Evolutionary conservation across 768 basidiomycete genomes (phyloP).

Genomic region (Dacryopinax spathularia): DNA sequence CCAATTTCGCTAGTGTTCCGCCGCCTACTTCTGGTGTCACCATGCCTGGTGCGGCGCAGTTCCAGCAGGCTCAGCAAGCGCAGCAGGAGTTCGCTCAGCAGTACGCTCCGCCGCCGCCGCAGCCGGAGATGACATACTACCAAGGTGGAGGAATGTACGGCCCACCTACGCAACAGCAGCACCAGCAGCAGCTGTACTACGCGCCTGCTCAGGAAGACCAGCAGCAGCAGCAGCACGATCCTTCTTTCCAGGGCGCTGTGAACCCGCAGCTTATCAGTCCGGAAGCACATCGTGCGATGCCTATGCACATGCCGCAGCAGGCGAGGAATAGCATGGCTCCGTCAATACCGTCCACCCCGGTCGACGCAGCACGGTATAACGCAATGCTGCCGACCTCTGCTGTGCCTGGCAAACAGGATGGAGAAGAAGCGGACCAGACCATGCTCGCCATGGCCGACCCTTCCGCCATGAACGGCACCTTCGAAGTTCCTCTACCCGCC

Average conservation of each 20-base stretch:
- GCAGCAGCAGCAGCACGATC: neutral
- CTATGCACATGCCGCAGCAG: neutral
- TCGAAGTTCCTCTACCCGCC: neutral
- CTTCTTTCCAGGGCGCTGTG: neutral
- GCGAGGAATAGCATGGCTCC: neutral
- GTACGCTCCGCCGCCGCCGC: neutral
- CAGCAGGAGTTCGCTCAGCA: constrained; percentile 2
- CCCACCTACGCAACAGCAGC: neutral
- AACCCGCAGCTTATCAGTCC: neutral
- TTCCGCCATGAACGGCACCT: neutral
- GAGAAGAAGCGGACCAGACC: neutral
- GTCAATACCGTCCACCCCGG: constrained; percentile 1
- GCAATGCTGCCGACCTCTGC: neutral
- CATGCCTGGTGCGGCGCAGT: neutral
- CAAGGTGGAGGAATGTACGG: neutral
- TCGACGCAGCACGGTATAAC: neutral
- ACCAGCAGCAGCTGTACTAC: neutral
- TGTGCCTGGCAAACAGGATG: neutral
- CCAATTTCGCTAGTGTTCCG: neutral
- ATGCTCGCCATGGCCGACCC: neutral
- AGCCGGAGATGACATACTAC: neutral
- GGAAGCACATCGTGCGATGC: neutral
- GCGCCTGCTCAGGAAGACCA: neutral
- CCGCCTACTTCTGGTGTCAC: neutral
- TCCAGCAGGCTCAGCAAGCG: neutral